Percentiles rank a stretch among this genome's conserved stretches.
These are phyloP conservation scores for Stephania japonica DNA, from an alignment of 164 flowering plant species.

Conservation along the genomic window DNA sequence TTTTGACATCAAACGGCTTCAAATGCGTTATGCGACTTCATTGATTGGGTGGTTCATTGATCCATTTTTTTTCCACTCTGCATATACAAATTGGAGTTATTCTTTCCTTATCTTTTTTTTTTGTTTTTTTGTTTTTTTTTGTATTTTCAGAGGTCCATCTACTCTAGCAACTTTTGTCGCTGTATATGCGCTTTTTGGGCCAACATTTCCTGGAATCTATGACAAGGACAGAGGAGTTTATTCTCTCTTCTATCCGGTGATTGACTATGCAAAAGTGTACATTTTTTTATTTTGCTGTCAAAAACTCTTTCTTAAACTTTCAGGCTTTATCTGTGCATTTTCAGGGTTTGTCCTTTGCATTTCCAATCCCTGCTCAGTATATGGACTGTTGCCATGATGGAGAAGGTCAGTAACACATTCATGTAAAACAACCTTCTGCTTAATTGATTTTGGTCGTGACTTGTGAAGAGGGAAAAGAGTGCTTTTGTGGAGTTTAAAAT, in stretches of 20 bases:
- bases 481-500: neutral
- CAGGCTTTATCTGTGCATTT: conserved; percentile 5
- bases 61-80: conserved; percentile 2
- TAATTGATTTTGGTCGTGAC: neutral
- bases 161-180: conserved; percentile 93
- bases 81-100: neutral
- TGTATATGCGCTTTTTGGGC: conserved; percentile 94
- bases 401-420: conserved; percentile 47
- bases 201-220: conserved; percentile 89
- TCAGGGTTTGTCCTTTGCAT: conserved; percentile 92
- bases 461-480: too few species aligned
- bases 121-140: too few species aligned
- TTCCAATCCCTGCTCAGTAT: conserved; percentile 89
- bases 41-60: conserved; percentile 67
- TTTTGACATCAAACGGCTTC: conserved; percentile 88
- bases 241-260: conserved; percentile 83
- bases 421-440: neutral
- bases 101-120: neutral
- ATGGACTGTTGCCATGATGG: conserved; percentile 75
- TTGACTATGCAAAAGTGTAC: conserved; percentile 9
- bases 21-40: conserved; percentile 89
- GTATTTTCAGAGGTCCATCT: conserved; percentile 70
- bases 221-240: conserved; percentile 92
- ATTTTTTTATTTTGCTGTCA: neutral
- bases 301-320: neutral